phyloP scores from a whole-genome alignment of 768 basidiomycete genomes.

The Tricholomella constricta region DNA sequence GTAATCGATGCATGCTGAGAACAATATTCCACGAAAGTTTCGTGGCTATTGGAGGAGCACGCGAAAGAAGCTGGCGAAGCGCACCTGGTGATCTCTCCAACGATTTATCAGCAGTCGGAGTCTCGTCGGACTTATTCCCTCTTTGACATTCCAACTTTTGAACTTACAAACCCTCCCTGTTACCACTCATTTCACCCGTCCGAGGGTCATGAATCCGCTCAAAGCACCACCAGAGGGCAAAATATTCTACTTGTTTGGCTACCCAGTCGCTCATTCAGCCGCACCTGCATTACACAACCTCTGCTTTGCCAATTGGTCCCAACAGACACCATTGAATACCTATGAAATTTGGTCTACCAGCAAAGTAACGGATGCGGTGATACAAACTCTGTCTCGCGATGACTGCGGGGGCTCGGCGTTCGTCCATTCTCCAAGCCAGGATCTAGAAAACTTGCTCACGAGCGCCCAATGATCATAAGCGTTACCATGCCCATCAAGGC shows the following conservation, averaged over 20 bases:
- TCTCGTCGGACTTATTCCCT: too few species aligned
- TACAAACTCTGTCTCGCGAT: conserved; percentile 21
- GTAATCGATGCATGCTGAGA: background rate
- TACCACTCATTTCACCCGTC: background rate
- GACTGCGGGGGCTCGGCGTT: conserved; percentile 37
- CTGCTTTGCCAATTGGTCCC: conserved; percentile 26
- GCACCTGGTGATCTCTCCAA: too few species aligned
- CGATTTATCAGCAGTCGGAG: too few species aligned
- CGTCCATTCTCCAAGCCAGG: conserved; percentile 11
- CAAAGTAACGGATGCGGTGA: conserved; percentile 31
- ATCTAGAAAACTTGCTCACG: background rate
- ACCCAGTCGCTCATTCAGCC: conserved; percentile 36
- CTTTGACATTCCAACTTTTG: too few species aligned
- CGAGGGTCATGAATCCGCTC: background rate
- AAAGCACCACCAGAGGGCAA: conserved; percentile 6
- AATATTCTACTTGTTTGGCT: conserved; percentile 34
- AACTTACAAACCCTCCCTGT: background rate
- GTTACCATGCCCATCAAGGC: conserved; percentile 40
- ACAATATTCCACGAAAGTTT: background rate
- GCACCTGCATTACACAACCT: conserved; percentile 34
- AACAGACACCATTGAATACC: conserved; percentile 16
- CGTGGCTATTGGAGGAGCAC: too few species aligned
- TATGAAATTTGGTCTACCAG: conserved; percentile 35
- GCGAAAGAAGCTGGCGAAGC: too few species aligned
- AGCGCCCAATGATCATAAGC: conserved; percentile 11